Base-by-base conservation (phyloP, 169 alveolate species). In the Theileria parva region DNA sequence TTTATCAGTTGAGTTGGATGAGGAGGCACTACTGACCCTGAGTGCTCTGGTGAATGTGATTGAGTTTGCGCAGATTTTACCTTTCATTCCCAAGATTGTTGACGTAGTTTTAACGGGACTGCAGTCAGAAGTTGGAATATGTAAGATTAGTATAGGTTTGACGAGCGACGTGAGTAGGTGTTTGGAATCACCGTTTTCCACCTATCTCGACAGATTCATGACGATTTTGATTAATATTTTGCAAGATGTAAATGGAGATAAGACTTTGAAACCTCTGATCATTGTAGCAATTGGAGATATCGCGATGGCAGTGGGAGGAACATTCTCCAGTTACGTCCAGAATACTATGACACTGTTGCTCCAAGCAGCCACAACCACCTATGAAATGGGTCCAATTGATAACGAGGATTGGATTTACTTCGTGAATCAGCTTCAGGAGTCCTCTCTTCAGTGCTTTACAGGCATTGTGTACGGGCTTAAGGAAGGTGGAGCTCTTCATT, bases 361-460 rank as follows among this genome's bases (percentile, higher is more conserved):
- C 64, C 96, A 94, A 76, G 96, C 98, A 11, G 94, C 97, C 9
- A 74, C 85, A 67, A 94, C 96, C 13, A 79, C 94, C 25, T 92
- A 88, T 68, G 95, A 88, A 17, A 91, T 94, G 66, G 97, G 97
- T 27, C 96, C 97, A 6, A 80, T 87, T 39, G 95, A 92, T 55
- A 95, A 89, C 88, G 98, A 94, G 76, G 98, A 95, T 69, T 95
- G 97, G 97, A 76, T 93, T 39, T 91, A 91, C 90, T 95, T 94
- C 81, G 91, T 95, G 73, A 93, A 93, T 65, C 95, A 93, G 70
- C 93, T 95, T 28, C 91, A 97, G 39, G 97, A 94, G 75, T 93
- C 96, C 6, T 94, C 91, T 30, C 80, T 95, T 66, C 93, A 92
- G 80, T 95, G 97, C 25, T 92, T 91, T 76, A 92, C 96, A 34